phyloP scores from a whole-genome alignment of 1,284 basidiomycete genomes.

The Cryptococcus maquisensis region DNA sequence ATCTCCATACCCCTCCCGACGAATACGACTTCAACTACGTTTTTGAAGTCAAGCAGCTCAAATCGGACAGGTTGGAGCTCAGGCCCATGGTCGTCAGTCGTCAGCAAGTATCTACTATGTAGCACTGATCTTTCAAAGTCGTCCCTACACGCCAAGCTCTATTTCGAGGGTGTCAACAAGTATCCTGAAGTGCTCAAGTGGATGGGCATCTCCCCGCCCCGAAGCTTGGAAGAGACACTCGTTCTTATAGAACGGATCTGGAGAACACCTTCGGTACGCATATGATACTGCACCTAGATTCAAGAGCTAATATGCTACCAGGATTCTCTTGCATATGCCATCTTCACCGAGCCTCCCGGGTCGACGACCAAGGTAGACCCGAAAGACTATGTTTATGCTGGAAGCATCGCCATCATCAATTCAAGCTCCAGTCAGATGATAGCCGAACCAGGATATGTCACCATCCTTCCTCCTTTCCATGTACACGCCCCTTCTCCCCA shows the following conservation, averaged over 20 bases:
- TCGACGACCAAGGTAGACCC: slow-evolving; percentile 14
- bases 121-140: slow-evolving; percentile 12
- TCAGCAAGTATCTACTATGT: too few relatives aligned
- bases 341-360: slow-evolving; percentile 32
- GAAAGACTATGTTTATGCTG: slow-evolving; percentile 37
- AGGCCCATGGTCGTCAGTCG: slow-evolving; percentile 29
- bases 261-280: slow-evolving; percentile 22
- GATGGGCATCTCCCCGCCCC: slow-evolving; percentile 16
- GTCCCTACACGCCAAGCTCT: slow-evolving; percentile 30
- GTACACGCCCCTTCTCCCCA: slow-evolving; percentile 9
- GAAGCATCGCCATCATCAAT: slow-evolving; percentile 32
- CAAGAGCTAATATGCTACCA: neutral
- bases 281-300: neutral
- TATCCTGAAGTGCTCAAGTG: slow-evolving; percentile 27
- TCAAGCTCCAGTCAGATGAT: slow-evolving; percentile 24
- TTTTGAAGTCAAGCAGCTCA: slow-evolving; percentile 29
- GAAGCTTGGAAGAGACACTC: slow-evolving; percentile 27
- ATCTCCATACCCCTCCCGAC: slow-evolving; percentile 31
- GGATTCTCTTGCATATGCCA: slow-evolving; percentile 27
- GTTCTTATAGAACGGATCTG: slow-evolving; percentile 27
- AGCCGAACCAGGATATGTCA: slow-evolving; percentile 38
- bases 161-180: slow-evolving; percentile 24
- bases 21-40: slow-evolving; percentile 46
- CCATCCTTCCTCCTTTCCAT: slow-evolving; percentile 36
- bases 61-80: slow-evolving; percentile 32